Percentiles rank a stretch among this genome's conserved stretches.
Evolutionary conservation across 2,329 filamentous ascomycete genomes (phyloP).

Genomic region (Penicillium janthinellum): DNA sequence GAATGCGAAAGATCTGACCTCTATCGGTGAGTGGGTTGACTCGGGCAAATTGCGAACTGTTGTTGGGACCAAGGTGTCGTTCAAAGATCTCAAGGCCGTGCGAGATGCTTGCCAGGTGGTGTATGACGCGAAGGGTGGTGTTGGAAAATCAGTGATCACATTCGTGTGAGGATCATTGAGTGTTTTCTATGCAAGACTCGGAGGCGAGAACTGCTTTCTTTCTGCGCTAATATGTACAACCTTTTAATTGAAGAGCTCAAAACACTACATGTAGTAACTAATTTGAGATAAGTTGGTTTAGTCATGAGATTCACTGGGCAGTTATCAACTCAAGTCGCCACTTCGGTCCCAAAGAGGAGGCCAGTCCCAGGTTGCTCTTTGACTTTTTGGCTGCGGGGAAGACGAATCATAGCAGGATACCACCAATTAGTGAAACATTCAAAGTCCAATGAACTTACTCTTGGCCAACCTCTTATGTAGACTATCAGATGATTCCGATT

Average conservation of each 20-base stretch:
- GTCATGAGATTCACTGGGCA: neutral
- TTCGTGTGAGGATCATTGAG: slow-evolving; percentile 1
- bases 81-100: slow-evolving; percentile 49
- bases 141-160: slow-evolving; percentile 46
- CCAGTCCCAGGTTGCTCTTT: neutral
- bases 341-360: neutral
- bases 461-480: neutral
- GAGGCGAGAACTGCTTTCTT: neutral
- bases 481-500: slow-evolving; percentile 2
- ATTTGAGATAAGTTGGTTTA: neutral
- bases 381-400: neutral
- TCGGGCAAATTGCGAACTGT: slow-evolving; percentile 48
- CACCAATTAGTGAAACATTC: neutral
- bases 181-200: neutral
- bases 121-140: slow-evolving; percentile 43
- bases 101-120: slow-evolving; percentile 45
- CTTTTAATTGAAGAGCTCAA: neutral
- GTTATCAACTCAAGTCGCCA: neutral
- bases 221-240: neutral
- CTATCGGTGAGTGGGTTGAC: slow-evolving; percentile 45
- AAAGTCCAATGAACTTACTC: neutral
- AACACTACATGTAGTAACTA: neutral
- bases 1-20: slow-evolving; percentile 45
- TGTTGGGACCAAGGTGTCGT: slow-evolving; percentile 42
- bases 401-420: slow-evolving; percentile 6